A percentile compares a stretch with the other conserved stretches of the same genome.
These are phyloP conservation scores for Heterobasidion parviporum DNA, from an alignment of 1,284 basidiomycete species.

Conservation along the genomic window DNA sequence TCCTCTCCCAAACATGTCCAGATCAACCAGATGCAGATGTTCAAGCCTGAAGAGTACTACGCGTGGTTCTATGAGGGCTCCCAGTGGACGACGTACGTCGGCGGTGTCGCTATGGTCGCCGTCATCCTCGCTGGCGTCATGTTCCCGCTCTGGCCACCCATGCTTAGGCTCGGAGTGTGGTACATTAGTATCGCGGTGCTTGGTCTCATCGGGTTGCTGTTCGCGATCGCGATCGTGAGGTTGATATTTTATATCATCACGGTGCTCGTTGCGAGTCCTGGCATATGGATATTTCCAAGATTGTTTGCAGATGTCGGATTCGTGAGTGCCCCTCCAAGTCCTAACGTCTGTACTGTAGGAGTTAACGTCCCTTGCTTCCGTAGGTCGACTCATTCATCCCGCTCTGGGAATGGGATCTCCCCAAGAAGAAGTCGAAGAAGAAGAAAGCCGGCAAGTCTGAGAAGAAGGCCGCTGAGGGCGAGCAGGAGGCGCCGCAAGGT, in stretches of 20 bases:
- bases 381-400: constrained; percentile 98
- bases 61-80: constrained; percentile 97
- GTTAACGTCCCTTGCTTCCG: constrained; percentile 2
- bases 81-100: constrained; percentile 90
- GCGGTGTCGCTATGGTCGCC: constrained; percentile 86
- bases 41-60: constrained; percentile 76
- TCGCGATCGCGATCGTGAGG: constrained; percentile 86
- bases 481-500: constrained; percentile 13
- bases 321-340: constrained; percentile 46
- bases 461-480: constrained; percentile 10
- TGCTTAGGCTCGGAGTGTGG: constrained; percentile 93
- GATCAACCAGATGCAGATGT: constrained; percentile 79
- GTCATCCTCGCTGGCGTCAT: constrained; percentile 96
- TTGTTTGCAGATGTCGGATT: constrained; percentile 98
- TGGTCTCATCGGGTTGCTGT: constrained; percentile 86
- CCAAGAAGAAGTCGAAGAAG: constrained; percentile 83
- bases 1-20: constrained; percentile 74
- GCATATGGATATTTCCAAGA: constrained; percentile 99
- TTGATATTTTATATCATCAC: constrained; percentile 94
- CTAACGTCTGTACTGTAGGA: constrained; percentile 3
- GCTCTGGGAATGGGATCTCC: constrained; percentile 94
- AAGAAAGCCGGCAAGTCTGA: constrained; percentile 36
- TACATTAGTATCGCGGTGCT: constrained; percentile 88
- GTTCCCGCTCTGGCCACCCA: constrained; percentile 97
- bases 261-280: constrained; percentile 78